phyloP scores from a whole-genome alignment of 2,329 filamentous ascomycete genomes.

The Neofusicoccum parvum region DNA sequence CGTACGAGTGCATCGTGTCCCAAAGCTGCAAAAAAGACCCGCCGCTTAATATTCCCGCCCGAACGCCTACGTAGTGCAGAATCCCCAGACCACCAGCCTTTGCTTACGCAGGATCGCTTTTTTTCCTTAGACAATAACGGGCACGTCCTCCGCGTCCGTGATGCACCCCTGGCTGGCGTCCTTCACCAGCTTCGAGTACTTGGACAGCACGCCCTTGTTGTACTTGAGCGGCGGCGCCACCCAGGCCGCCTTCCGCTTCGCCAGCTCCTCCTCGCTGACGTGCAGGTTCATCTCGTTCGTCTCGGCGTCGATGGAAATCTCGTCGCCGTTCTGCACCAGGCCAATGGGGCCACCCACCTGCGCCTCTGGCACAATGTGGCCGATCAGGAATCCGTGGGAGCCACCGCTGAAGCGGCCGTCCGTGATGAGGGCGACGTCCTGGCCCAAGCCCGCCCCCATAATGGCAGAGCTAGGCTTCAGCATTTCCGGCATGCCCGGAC shows the following conservation, averaged over 20 bases:
- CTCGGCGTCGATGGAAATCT: slow-evolving; percentile 80
- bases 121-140: slow-evolving; percentile 1
- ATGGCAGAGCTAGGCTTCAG: slow-evolving; percentile 71
- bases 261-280: slow-evolving; percentile 65
- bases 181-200: slow-evolving; percentile 59
- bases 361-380: slow-evolving; percentile 85
- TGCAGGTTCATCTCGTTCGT: slow-evolving; percentile 67
- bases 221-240: slow-evolving; percentile 59
- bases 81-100: slow-evolving; percentile 4
- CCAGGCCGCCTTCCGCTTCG: slow-evolving; percentile 53
- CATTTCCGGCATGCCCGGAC: slow-evolving; percentile 76
- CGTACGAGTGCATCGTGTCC: neutral
- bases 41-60: neutral
- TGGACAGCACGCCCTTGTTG: slow-evolving; percentile 60
- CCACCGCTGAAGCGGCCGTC: slow-evolving; percentile 79
- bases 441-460: slow-evolving; percentile 72
- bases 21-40: slow-evolving; percentile 3
- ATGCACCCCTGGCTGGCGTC: slow-evolving; percentile 63
- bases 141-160: slow-evolving; percentile 47
- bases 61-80: slow-evolving; percentile 16
- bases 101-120: neutral
- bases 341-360: slow-evolving; percentile 84
- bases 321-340: slow-evolving; percentile 78
- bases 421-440: slow-evolving; percentile 73
- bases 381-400: slow-evolving; percentile 83